phyloP scores from a whole-genome alignment of 805 yeast genomes.

The Wickerhamia fluorescens region DNA sequence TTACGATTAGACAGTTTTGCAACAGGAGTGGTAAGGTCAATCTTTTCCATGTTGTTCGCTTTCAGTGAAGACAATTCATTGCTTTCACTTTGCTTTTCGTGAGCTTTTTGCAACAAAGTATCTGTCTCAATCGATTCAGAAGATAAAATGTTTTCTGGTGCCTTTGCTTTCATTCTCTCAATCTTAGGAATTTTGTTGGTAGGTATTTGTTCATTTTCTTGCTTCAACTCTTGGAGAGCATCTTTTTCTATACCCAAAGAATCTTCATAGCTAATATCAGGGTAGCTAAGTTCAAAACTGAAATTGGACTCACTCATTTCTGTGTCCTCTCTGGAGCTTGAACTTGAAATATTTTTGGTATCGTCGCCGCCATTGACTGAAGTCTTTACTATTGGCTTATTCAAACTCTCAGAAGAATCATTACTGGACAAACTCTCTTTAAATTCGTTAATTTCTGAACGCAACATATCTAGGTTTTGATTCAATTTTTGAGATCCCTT shows the following conservation, averaged over 20 bases:
- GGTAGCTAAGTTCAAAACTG: slow-evolving; percentile 33
- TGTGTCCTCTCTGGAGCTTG: background rate
- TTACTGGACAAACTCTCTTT: slow-evolving; percentile 31
- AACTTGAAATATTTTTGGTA: too few relatives aligned
- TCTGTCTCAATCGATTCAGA: background rate
- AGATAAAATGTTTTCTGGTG: background rate
- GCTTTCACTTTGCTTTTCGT: too few relatives aligned
- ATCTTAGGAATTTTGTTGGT: background rate
- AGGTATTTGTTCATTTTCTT: background rate
- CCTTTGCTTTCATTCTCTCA: background rate
- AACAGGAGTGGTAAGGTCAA: too few relatives aligned
- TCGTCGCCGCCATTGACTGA: too few relatives aligned
- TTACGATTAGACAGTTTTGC: too few relatives aligned
- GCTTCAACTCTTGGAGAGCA: slow-evolving; percentile 14
- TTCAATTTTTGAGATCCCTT: slow-evolving; percentile 30
- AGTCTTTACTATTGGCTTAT: too few relatives aligned
- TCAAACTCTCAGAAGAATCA: slow-evolving; percentile 12
- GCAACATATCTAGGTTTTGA: slow-evolving; percentile 33
- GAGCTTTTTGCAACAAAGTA: background rate
- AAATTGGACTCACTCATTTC: slow-evolving; percentile 20
- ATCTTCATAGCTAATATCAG: slow-evolving; percentile 35
- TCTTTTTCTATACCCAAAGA: slow-evolving; percentile 29
- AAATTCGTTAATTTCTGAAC: slow-evolving; percentile 38
- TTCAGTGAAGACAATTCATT: too few relatives aligned
- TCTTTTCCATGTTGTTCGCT: too few relatives aligned